A percentile compares a stretch with the other conserved stretches of the same genome.
Evolutionary conservation across 257 asterid genomes (phyloP).

Genomic region (Parsonsia alboflavescens): DNA sequence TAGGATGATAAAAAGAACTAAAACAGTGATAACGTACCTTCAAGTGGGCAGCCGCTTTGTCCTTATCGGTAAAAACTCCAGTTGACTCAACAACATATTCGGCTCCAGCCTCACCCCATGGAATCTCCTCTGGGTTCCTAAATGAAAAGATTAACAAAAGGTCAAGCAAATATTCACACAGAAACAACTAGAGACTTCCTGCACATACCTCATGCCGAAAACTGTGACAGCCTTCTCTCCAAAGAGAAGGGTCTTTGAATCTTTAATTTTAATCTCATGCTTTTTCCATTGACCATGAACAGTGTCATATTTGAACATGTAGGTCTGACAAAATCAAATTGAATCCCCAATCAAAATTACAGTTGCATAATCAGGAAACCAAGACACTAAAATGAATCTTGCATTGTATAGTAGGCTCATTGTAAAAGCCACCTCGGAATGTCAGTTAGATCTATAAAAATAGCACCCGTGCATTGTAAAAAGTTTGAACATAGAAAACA

Average conservation of each 20-base stretch:
- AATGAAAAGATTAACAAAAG: background rate
- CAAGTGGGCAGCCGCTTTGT: slow-evolving; percentile 83
- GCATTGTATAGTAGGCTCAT: background rate
- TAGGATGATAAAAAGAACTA: background rate
- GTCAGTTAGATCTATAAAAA: background rate
- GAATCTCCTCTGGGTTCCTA: slow-evolving; percentile 90
- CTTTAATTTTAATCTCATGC: slow-evolving; percentile 63
- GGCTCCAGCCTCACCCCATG: slow-evolving; percentile 82
- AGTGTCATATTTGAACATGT: slow-evolving; percentile 85
- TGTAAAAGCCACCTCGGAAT: background rate
- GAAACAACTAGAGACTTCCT: slow-evolving; percentile 2
- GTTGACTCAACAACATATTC: slow-evolving; percentile 79
- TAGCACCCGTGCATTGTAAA: background rate
- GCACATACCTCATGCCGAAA: slow-evolving; percentile 52
- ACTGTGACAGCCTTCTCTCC: slow-evolving; percentile 68
- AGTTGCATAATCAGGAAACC: background rate
- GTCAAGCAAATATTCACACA: background rate
- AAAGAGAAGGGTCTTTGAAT: slow-evolving; percentile 71
- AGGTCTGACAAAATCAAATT: slow-evolving; percentile 36
- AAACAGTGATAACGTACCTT: slow-evolving; percentile 37
- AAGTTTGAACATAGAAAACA: background rate
- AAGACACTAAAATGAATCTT: background rate
- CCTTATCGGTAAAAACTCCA: slow-evolving; percentile 81
- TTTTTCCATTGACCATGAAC: slow-evolving; percentile 84
- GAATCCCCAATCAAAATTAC: background rate